Evolutionary conservation across 345 rosid genomes (phyloP).

Genomic region (Eucalyptus tenuipes): DNA sequence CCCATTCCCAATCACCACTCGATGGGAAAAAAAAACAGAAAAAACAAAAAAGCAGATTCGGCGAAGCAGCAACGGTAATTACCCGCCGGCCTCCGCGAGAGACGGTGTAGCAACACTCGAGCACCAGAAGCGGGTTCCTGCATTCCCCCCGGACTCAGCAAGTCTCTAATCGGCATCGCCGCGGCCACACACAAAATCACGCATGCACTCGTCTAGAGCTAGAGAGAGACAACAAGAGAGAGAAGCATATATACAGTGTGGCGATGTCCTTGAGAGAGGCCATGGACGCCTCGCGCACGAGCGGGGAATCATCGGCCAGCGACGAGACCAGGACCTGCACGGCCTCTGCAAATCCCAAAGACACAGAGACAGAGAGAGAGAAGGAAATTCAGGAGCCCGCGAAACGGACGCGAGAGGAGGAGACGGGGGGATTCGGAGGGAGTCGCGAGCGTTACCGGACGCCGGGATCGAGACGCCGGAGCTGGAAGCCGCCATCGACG

Average conservation of each 20-base stretch:
- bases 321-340: conserved; percentile 77
- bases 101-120: conserved; percentile 75
- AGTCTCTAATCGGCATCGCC: neutral
- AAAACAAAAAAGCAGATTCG: neutral
- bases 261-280: conserved; percentile 76
- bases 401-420: neutral
- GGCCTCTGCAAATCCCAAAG: conserved; percentile 44
- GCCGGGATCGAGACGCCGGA: conserved; percentile 59
- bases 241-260: conserved; percentile 21
- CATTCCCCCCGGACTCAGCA: neutral
- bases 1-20: neutral
- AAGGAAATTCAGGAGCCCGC: neutral
- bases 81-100: conserved; percentile 94
- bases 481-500: conserved; percentile 70
- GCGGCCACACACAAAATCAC: neutral
- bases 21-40: neutral
- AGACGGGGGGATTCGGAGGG: neutral
- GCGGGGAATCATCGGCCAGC: conserved; percentile 70
- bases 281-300: conserved; percentile 74
- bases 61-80: neutral
- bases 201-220: neutral
- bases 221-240: neutral
- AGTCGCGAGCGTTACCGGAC: conserved; percentile 26
- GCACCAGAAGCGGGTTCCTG: conserved; percentile 92
- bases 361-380: neutral